Evolutionary conservation across 2,329 filamentous ascomycete genomes (phyloP).

Genomic region (Amesomyces nigricolor): DNA sequence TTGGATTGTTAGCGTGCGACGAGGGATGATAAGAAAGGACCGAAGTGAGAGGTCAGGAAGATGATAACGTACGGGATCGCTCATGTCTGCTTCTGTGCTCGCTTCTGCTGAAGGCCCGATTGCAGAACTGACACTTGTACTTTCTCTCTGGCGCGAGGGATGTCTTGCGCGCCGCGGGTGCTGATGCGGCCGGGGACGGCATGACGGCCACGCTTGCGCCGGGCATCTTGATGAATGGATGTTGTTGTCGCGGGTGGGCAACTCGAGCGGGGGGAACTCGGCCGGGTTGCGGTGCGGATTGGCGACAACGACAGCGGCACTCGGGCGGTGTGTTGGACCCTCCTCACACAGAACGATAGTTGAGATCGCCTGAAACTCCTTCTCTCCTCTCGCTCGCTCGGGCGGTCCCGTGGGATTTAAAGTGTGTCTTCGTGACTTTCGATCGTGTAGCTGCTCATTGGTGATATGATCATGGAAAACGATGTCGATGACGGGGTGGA

Average conservation of each 20-base stretch:
- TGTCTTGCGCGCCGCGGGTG: conserved; percentile 69
- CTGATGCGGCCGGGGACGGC: conserved; percentile 59
- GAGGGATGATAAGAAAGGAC: conserved; percentile 6
- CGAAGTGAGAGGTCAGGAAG: not conserved
- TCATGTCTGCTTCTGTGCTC: conserved; percentile 97
- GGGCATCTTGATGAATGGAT: conserved; percentile 54
- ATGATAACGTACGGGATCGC: conserved; percentile 78
- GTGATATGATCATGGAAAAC: conserved; percentile 53
- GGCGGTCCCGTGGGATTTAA: conserved; percentile 65
- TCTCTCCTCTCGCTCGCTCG: conserved; percentile 48
- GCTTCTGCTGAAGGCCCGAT: conserved; percentile 92
- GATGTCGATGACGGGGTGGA: conserved; percentile 33
- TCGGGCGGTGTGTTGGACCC: conserved; percentile 29
- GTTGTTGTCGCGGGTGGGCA: conserved; percentile 28
- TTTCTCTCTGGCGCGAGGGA: conserved; percentile 84
- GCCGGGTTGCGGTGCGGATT: conserved; percentile 20
- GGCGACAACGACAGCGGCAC: conserved; percentile 30
- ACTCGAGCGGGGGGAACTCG: conserved; percentile 15
- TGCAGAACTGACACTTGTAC: conserved; percentile 99
- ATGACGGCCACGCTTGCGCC: conserved; percentile 62
- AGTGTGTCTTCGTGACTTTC: conserved; percentile 58
- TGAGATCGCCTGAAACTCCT: conserved; percentile 49
- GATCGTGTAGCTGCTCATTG: conserved; percentile 47
- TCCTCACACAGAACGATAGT: conserved; percentile 49
- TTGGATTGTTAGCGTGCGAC: conserved; percentile 12